phyloP scores from a whole-genome alignment of 768 basidiomycete species.

The Boletus coccyginus region DNA sequence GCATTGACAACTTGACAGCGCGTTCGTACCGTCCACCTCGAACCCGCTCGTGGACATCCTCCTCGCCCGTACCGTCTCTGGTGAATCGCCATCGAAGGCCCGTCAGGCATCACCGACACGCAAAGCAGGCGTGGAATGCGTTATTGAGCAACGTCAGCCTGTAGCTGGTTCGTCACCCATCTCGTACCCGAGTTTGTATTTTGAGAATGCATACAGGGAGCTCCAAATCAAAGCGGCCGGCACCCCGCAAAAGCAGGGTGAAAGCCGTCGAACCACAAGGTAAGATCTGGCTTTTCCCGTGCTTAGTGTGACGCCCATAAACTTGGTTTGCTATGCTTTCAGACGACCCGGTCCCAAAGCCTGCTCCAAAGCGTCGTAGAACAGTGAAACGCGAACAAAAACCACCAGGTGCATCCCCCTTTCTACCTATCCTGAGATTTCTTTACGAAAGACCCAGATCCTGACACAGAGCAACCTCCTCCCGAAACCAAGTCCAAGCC shows the following conservation, averaged over 20 bases:
- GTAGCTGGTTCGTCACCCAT: slow-evolving; percentile 13
- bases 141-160: not conserved
- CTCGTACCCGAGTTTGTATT: not conserved
- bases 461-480: slow-evolving; percentile 1
- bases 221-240: slow-evolving; percentile 7
- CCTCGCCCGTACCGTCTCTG: slow-evolving; percentile 46
- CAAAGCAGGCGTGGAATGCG: no score
- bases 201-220: slow-evolving; percentile 9
- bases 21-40: slow-evolving; percentile 49
- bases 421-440: not conserved
- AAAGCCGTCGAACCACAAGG: slow-evolving; percentile 4
- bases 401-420: not conserved
- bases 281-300: not conserved
- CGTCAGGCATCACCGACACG: not conserved
- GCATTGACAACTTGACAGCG: slow-evolving; percentile 33
- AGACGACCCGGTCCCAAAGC: not conserved
- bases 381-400: slow-evolving; percentile 14
- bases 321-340: not conserved
- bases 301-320: not conserved
- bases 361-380: slow-evolving; percentile 17
- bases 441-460: not conserved
- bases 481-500: not conserved
- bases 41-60: slow-evolving; percentile 54
- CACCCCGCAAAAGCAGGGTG: slow-evolving; percentile 9
- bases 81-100: slow-evolving; percentile 44